Percentiles rank a stretch among this genome's conserved stretches.
Evolutionary conservation across 78 protist species (phyloP).

Genomic region (Chrysochromulina parva): DNA sequence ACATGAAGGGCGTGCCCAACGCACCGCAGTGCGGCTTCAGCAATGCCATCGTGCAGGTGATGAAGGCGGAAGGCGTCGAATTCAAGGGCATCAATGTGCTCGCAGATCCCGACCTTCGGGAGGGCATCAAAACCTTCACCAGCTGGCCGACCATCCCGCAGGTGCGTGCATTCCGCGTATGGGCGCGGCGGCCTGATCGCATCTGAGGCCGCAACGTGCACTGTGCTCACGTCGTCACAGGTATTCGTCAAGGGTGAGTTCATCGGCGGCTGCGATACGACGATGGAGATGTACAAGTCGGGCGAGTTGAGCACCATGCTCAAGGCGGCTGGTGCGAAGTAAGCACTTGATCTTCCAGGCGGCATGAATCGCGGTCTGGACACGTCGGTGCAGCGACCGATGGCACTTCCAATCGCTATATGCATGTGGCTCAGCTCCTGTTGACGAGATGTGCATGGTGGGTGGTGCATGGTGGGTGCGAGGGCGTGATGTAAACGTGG

Average conservation of each 20-base stretch:
- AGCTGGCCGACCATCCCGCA: conserved; percentile 95
- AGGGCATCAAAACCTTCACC: conserved; percentile 69
- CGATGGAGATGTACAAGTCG: conserved; percentile 50
- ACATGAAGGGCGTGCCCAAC: conserved; percentile 90
- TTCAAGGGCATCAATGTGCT: conserved; percentile 63
- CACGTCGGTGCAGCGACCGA: no score
- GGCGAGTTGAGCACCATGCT: conserved; percentile 48
- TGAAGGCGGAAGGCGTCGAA: conserved; percentile 58
- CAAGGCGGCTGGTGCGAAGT: background rate
- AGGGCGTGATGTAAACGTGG: no score
- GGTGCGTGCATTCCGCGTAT: no score
- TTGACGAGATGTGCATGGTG: no score
- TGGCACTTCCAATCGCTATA: no score
- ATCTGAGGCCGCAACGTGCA: no score
- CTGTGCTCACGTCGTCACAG: no score
- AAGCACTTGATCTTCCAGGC: no score
- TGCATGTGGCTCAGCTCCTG: no score
- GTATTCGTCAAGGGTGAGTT: conserved; percentile 83
- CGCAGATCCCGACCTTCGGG: conserved; percentile 65
- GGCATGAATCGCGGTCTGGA: no score
- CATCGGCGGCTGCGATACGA: conserved; percentile 89
- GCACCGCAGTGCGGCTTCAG: conserved; percentile 89
- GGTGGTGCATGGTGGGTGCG: no score
- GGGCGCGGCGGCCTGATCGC: no score
- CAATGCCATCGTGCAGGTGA: conserved; percentile 62